A percentile compares a stretch with the other conserved stretches of the same genome.
Evolutionary conservation across 352 stramenopile genomes (phyloP).

Genomic region (Globisporangium megalacanthum): DNA sequence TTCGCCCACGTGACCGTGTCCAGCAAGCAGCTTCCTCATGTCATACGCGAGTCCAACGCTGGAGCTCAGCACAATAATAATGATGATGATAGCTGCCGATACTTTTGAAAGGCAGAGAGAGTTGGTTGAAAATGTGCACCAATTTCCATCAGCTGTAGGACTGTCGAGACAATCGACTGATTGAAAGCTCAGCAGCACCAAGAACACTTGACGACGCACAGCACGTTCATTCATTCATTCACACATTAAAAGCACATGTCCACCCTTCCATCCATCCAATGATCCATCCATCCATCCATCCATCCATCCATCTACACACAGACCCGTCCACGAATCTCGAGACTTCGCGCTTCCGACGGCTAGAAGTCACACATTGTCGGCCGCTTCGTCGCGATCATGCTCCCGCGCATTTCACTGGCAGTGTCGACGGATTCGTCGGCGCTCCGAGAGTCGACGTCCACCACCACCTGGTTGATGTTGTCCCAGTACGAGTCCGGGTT

Average conservation of each 20-base stretch:
- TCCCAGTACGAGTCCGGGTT: constrained; percentile 1
- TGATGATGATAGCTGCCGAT: constrained; percentile 7
- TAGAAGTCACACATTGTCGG: constrained; percentile 11
- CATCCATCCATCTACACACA: not conserved
- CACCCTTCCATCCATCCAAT: not conserved
- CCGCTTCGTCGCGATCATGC: not conserved
- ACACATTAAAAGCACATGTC: not conserved
- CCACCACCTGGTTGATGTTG: constrained; percentile 14
- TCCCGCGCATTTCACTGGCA: not conserved
- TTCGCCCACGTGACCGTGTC: not conserved
- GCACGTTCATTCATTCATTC: not conserved
- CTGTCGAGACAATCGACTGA: too few species aligned
- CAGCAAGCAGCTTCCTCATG: not conserved
- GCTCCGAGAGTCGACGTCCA: not conserved
- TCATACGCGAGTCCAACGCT: not conserved
- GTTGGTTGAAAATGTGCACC: too few species aligned
- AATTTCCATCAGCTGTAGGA: too few species aligned
- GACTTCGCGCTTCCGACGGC: not conserved
- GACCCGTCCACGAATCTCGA: not conserved
- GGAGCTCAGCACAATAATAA: not conserved
- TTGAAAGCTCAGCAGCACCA: not conserved
- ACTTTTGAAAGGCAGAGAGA: not conserved
- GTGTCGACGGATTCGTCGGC: not conserved
- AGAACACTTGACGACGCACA: not conserved
- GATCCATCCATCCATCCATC: not conserved